Evolutionary conservation across 179 eudicot species (phyloP).

Genomic region (Silene vulgaris): DNA sequence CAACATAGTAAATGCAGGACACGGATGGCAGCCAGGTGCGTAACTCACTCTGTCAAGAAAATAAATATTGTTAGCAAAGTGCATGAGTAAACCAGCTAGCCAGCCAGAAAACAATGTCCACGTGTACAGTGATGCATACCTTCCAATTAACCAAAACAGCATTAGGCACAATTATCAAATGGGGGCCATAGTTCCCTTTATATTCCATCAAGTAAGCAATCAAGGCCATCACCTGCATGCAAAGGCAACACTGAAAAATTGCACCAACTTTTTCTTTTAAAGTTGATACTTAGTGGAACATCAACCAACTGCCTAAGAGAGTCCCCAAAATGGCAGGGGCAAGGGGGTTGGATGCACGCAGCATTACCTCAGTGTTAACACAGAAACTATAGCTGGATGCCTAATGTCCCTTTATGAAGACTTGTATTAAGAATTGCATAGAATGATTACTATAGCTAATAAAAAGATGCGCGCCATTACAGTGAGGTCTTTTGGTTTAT

Average conservation of each 20-base stretch:
- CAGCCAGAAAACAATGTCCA: background rate
- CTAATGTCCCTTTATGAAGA: background rate
- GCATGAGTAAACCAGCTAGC: constrained; percentile 4
- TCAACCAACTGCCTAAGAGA: background rate
- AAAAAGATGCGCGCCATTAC: background rate
- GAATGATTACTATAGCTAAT: background rate
- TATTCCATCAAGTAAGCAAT: constrained; percentile 98
- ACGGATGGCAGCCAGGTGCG: constrained; percentile 86
- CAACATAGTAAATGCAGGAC: constrained; percentile 92
- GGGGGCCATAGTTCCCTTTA: constrained; percentile 97
- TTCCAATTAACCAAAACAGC: constrained; percentile 99
- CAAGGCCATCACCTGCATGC: constrained; percentile 86
- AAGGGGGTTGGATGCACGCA: background rate
- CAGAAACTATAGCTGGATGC: background rate
- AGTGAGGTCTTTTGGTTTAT: background rate
- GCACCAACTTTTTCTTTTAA: background rate
- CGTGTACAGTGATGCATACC: constrained; percentile 36
- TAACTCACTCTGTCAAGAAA: constrained; percentile 73
- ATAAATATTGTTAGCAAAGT: constrained; percentile 12
- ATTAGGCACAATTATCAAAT: constrained; percentile 97
- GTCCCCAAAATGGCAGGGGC: background rate
- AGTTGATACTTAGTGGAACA: background rate
- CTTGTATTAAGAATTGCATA: background rate
- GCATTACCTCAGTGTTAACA: background rate
- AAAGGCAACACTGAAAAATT: constrained; percentile 9